Percentiles rank a stretch among this genome's conserved stretches.
phyloP scores from a whole-genome alignment of 495 filamentous ascomycete genomes.

The Penicillium odoratum region DNA sequence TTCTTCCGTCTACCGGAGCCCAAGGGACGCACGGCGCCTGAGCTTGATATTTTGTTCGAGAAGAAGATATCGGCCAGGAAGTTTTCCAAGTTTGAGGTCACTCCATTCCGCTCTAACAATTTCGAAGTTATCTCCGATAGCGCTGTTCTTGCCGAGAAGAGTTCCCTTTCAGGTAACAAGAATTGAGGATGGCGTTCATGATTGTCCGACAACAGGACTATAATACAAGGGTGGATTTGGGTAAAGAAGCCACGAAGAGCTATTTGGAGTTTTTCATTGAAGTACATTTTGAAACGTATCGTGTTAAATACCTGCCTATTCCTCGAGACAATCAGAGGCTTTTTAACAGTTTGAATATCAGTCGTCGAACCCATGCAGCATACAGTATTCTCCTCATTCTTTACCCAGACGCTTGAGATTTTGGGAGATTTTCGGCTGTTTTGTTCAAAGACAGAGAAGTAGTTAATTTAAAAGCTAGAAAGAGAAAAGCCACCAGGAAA shows the following conservation, averaged over 20 bases:
- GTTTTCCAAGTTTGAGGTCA: conserved; percentile 36
- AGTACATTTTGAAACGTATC: too few species aligned
- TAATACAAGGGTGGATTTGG: neutral
- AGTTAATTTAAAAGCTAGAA: too few species aligned
- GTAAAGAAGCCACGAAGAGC: neutral
- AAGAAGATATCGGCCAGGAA: conserved; percentile 43
- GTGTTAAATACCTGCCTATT: too few species aligned
- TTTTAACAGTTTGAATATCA: too few species aligned
- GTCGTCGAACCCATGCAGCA: too few species aligned
- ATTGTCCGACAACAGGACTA: neutral
- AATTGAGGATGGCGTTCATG: neutral
- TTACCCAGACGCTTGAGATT: too few species aligned
- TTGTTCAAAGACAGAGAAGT: too few species aligned
- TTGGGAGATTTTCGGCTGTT: too few species aligned
- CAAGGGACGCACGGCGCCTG: conserved; percentile 58
- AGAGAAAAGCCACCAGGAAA: too few species aligned
- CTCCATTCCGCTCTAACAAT: conserved; percentile 50
- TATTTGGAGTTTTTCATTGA: too few species aligned
- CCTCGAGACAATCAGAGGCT: too few species aligned
- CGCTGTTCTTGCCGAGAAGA: neutral
- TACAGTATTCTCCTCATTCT: too few species aligned
- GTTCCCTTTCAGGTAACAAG: neutral
- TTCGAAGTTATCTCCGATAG: conserved; percentile 11
- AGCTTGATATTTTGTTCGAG: conserved; percentile 49
- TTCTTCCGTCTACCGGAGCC: conserved; percentile 63